Evolutionary conservation across 106 monocot species (phyloP).

Genomic region (Dendrobium chrysotoxum): DNA sequence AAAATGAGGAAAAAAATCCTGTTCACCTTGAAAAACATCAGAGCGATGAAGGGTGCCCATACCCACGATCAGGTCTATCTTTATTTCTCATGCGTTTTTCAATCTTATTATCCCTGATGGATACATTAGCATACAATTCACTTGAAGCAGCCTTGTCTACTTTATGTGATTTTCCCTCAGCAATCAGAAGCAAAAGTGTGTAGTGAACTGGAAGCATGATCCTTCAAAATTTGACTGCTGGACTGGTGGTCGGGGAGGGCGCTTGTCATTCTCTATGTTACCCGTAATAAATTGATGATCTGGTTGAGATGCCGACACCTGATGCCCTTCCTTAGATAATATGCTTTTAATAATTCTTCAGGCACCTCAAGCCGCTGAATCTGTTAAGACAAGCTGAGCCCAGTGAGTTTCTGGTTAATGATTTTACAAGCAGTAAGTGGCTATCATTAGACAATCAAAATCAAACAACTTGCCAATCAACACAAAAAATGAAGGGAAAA

Average conservation of each 20-base stretch:
- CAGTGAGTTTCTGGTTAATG: constrained; percentile 14
- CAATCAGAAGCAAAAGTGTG: constrained; percentile 15
- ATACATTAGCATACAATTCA: constrained; percentile 23
- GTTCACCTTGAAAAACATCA: constrained; percentile 29
- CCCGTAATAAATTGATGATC: constrained; percentile 33
- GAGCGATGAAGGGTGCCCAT: constrained; percentile 69
- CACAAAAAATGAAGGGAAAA: not conserved
- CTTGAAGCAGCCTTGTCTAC: constrained; percentile 41
- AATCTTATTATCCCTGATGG: constrained; percentile 43
- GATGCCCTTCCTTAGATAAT: constrained; percentile 53
- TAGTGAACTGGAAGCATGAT: constrained; percentile 14
- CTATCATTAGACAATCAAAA: not conserved
- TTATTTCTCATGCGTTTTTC: constrained; percentile 60
- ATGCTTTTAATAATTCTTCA: constrained; percentile 73
- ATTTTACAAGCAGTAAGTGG: not conserved
- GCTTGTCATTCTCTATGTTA: constrained; percentile 52
- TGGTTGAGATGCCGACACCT: not conserved
- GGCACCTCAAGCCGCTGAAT: constrained; percentile 36
- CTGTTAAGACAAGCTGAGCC: constrained; percentile 32
- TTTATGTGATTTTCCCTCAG: constrained; percentile 29
- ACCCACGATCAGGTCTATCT: constrained; percentile 83
- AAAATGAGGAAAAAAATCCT: not conserved
- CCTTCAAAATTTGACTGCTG: constrained; percentile 32
- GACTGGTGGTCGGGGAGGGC: constrained; percentile 52
- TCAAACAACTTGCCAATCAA: not conserved